Percentiles rank a stretch among this genome's conserved stretches.
These are phyloP conservation scores for Didymella arachidicola DNA, from an alignment of 2,329 filamentous ascomycete genomes.

Conservation along the genomic window DNA sequence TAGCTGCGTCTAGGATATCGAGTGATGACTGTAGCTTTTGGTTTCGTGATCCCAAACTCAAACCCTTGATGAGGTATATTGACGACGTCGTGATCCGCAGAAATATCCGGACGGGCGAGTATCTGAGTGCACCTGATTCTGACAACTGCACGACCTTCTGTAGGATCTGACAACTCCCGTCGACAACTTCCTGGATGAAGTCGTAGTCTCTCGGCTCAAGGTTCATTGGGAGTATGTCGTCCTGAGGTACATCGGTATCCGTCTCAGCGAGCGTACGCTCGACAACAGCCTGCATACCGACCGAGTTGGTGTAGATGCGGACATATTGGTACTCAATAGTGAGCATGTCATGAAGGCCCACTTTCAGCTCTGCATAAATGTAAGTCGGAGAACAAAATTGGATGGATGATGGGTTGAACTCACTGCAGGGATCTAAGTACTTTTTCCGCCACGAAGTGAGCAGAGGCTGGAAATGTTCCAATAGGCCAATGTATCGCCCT, in stretches of 20 bases:
- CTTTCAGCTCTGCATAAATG: conserved; percentile 39
- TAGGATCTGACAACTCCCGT: conserved; percentile 61
- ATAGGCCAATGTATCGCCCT: conserved; percentile 60
- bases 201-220: conserved; percentile 61
- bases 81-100: conserved; percentile 63
- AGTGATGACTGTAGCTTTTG: conserved; percentile 59
- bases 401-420: conserved; percentile 9
- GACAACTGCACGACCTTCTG: conserved; percentile 59
- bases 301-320: conserved; percentile 55
- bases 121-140: conserved; percentile 57
- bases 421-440: conserved; percentile 50
- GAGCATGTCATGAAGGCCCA: conserved; percentile 57
- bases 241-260: conserved; percentile 48
- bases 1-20: conserved; percentile 58
- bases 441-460: conserved; percentile 53
- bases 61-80: conserved; percentile 62
- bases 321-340: conserved; percentile 62
- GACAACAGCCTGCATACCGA: conserved; percentile 65
- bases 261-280: conserved; percentile 59
- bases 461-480: conserved; percentile 56
- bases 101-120: conserved; percentile 62
- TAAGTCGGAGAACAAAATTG: neutral
- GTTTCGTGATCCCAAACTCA: conserved; percentile 60
- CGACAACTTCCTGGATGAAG: conserved; percentile 65
- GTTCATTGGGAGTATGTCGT: conserved; percentile 53